A percentile compares a stretch with the other conserved stretches of the same genome.
These are phyloP conservation scores for Chimonanthus salicifolius DNA, from an alignment of 164 flowering plant species.

Conservation along the genomic window DNA sequence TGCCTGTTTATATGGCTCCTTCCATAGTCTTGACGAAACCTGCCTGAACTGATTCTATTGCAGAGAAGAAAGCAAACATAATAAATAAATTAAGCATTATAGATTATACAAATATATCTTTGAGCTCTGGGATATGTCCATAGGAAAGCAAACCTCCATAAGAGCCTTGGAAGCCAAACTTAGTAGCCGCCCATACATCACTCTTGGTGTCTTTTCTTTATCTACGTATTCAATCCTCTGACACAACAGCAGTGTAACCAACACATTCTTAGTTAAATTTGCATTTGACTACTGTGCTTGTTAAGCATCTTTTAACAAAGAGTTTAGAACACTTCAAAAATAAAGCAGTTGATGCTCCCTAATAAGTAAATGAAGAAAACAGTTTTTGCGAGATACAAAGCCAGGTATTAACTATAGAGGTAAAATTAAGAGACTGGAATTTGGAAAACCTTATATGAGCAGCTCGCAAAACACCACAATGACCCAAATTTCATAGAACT, in stretches of 20 bases:
- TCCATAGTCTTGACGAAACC: slow-evolving; percentile 45
- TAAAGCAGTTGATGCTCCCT: background rate
- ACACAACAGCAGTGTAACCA: slow-evolving; percentile 23
- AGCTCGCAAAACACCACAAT: background rate
- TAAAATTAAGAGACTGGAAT: background rate
- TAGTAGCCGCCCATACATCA: slow-evolving; percentile 62
- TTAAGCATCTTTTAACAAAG: background rate
- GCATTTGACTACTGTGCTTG: background rate
- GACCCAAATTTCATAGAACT: background rate
- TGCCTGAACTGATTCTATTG: slow-evolving; percentile 48
- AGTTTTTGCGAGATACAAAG: background rate
- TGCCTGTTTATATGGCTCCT: slow-evolving; percentile 52
- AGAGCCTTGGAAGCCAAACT: slow-evolving; percentile 63
- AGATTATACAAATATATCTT: background rate
- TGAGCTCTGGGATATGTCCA: background rate
- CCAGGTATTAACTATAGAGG: background rate
- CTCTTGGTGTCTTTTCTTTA: slow-evolving; percentile 28
- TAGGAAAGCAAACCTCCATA: slow-evolving; percentile 37
- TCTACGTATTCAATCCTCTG: slow-evolving; percentile 11
- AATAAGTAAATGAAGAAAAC: background rate
- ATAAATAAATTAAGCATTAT: background rate
- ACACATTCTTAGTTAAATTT: background rate
- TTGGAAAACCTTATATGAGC: no score
- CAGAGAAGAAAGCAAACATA: slow-evolving; percentile 6
- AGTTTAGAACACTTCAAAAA: background rate